These are phyloP conservation scores for Penicillium sp. DNA, from an alignment of 2,329 filamentous ascomycete species.

Conservation along the genomic window DNA sequence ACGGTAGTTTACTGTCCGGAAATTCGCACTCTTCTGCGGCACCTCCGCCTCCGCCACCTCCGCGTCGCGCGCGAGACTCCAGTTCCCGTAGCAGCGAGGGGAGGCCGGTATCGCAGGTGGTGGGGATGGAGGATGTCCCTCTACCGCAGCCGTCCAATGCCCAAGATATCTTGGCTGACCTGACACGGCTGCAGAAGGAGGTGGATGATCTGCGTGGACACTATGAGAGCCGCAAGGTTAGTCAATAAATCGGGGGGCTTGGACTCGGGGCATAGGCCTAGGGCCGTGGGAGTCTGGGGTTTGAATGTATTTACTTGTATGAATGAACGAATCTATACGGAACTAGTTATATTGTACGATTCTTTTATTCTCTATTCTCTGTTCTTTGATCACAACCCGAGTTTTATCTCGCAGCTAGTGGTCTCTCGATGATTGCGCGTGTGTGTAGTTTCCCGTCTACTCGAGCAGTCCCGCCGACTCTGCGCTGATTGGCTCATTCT, in stretches of 20 bases:
- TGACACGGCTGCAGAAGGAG: slow-evolving; percentile 72
- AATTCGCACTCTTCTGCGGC: slow-evolving; percentile 28
- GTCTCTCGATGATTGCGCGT: not conserved
- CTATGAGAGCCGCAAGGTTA: slow-evolving; percentile 41
- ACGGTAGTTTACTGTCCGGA: slow-evolving; percentile 28
- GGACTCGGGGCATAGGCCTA: not conserved
- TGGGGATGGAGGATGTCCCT: slow-evolving; percentile 30
- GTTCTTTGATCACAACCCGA: not conserved
- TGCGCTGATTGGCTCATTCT: not conserved
- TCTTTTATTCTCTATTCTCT: not conserved
- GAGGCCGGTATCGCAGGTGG: slow-evolving; percentile 24
- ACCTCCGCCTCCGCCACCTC: slow-evolving; percentile 53
- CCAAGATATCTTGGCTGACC: slow-evolving; percentile 70
- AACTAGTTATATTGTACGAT: not conserved
- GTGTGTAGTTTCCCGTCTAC: not conserved
- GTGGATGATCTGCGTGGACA: slow-evolving; percentile 63
- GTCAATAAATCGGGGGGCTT: slow-evolving; percentile 24
- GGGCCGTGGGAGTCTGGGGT: not conserved
- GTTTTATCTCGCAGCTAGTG: not conserved
- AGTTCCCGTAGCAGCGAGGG: slow-evolving; percentile 44
- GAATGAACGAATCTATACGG: slow-evolving; percentile 25
- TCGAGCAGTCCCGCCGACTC: not conserved
- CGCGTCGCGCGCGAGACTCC: slow-evolving; percentile 50
- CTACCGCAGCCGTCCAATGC: slow-evolving; percentile 47
- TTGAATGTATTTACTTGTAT: slow-evolving; percentile 15